Evolutionary conservation across 345 rosid species (phyloP).

Genomic region (Kernera saxatilis): DNA sequence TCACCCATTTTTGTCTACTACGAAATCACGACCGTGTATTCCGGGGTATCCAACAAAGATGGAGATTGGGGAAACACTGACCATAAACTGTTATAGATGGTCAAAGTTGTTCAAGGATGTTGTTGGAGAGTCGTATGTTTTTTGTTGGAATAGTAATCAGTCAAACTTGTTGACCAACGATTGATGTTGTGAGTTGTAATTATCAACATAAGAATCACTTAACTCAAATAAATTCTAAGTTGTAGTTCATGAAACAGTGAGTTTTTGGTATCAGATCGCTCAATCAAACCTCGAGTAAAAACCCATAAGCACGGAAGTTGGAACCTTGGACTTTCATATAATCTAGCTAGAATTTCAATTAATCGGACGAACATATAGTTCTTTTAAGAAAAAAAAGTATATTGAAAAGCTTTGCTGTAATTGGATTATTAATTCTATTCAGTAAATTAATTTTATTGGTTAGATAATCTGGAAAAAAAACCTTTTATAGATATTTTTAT

Average conservation of each 20-base stretch:
- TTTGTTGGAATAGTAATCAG: constrained; percentile 18
- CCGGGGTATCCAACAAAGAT: constrained; percentile 6
- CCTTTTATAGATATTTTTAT: no score
- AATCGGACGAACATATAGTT: not conserved
- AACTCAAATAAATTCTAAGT: not conserved
- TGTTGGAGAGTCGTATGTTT: constrained; percentile 7
- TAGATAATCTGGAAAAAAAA: no score
- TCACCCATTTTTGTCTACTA: not conserved
- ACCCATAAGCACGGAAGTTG: not conserved
- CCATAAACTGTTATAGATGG: constrained; percentile 8
- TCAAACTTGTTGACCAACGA: constrained; percentile 12
- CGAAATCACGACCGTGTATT: not conserved
- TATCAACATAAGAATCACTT: not conserved
- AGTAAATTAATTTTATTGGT: no score
- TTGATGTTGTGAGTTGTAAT: not conserved
- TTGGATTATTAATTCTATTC: no score
- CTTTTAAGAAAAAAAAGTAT: not conserved
- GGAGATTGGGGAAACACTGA: not conserved
- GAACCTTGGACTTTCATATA: not conserved
- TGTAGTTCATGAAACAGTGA: not conserved
- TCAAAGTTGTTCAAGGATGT: constrained; percentile 13
- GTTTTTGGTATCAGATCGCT: not conserved
- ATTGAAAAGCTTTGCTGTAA: not conserved
- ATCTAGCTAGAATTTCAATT: not conserved
- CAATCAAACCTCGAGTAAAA: not conserved